Percentiles rank a stretch among this genome's conserved stretches.
Evolutionary conservation across 192 early-diverging fungal genomes (phyloP).

Genomic region (Coemansia sp.): DNA sequence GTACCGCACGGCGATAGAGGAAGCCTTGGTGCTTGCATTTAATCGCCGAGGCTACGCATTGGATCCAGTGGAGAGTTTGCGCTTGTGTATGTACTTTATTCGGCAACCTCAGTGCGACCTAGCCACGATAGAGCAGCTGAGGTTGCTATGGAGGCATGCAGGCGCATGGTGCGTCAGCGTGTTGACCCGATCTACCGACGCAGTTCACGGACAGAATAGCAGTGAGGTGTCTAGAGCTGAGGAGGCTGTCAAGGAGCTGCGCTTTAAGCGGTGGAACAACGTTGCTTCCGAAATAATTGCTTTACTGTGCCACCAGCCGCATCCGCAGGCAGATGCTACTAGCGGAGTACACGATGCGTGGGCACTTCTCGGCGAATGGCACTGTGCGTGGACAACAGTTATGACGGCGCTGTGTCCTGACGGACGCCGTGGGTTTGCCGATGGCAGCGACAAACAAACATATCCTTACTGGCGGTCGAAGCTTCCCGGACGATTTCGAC

Average conservation of each 20-base stretch:
- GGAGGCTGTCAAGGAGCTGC: constrained; percentile 18
- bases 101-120: not conserved
- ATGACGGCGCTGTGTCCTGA: constrained; percentile 34
- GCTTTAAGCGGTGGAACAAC: constrained; percentile 50
- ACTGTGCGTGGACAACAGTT: constrained; percentile 21
- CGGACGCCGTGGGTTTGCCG: constrained; percentile 20
- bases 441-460: constrained; percentile 12
- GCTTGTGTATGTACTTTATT: constrained; percentile 34
- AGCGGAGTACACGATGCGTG: constrained; percentile 1
- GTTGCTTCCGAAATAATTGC: constrained; percentile 32
- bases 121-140: constrained; percentile 7
- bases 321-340: not conserved
- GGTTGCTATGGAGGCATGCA: constrained; percentile 19
- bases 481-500: constrained; percentile 18
- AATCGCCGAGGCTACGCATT: constrained; percentile 30
- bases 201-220: not conserved
- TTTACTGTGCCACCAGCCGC: not conserved
- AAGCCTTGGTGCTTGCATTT: constrained; percentile 44
- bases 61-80: constrained; percentile 32
- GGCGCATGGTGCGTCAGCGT: constrained; percentile 15
- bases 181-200: not conserved
- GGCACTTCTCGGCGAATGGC: constrained; percentile 32
- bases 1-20: constrained; percentile 32
- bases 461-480: constrained; percentile 43
- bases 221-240: not conserved